These are phyloP conservation scores for Pseudogymnoascus sp. DNA, from an alignment of 2,329 filamentous ascomycete genomes.

Conservation along the genomic window DNA sequence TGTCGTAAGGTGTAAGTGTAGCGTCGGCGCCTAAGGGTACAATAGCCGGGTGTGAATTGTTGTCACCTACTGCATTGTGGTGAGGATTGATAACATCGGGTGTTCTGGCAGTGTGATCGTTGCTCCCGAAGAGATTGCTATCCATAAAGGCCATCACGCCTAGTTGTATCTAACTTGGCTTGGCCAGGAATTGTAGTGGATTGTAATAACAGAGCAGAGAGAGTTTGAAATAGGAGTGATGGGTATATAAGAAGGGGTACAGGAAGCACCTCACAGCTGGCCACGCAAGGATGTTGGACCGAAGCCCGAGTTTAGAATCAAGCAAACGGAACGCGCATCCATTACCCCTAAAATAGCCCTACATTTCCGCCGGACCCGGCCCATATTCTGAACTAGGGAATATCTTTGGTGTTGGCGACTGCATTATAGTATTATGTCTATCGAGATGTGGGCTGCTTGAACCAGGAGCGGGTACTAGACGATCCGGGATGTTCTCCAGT, in stretches of 20 bases:
- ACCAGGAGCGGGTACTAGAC: neutral
- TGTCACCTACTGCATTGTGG: neutral
- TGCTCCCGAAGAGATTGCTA: neutral
- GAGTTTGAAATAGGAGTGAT: neutral
- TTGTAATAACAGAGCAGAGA: neutral
- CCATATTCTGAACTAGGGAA: neutral
- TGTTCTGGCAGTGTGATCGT: neutral
- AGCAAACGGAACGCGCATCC: neutral
- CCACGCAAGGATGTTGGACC: neutral
- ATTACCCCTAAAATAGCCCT: neutral
- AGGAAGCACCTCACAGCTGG: neutral
- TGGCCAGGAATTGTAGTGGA: neutral
- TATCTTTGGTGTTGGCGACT: neutral
- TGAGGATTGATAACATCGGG: neutral
- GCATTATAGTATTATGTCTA: neutral
- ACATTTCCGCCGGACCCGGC: neutral
- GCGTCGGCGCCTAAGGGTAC: neutral
- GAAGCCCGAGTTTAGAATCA: neutral
- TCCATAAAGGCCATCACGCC: neutral
- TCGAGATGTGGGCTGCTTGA: neutral
- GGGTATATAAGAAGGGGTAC: neutral
- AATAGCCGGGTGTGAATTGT: neutral
- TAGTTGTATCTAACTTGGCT: neutral
- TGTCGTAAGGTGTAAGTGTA: neutral
- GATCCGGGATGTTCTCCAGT: neutral